Conservation (phyloP, 208 protist genomes). For the Herpetomonas tarakana region DNA sequence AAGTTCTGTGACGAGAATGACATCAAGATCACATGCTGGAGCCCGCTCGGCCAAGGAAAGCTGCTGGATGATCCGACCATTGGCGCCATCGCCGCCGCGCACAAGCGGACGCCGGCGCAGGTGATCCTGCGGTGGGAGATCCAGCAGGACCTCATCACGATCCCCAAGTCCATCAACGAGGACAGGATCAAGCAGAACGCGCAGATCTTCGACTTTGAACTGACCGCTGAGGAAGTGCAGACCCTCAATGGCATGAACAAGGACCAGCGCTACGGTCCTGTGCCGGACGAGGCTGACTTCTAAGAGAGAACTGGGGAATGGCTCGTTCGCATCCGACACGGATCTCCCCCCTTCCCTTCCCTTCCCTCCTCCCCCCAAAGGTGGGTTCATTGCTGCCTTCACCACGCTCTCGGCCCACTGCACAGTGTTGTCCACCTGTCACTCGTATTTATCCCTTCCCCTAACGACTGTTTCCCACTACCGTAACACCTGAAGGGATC, state of each 20-base stretch:
- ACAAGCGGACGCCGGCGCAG: conserved; percentile 43
- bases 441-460: too few relatives aligned
- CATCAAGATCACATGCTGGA: conserved; percentile 81
- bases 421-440: too few relatives aligned
- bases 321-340: not conserved
- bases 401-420: too few relatives aligned
- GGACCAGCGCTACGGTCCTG: conserved; percentile 34
- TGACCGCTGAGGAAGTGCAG: conserved; percentile 49
- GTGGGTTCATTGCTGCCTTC: too few relatives aligned
- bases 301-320: conserved; percentile 4
- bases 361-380: not conserved
- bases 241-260: conserved; percentile 46
- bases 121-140: conserved; percentile 70
- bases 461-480: too few relatives aligned
- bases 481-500: too few relatives aligned
- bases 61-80: conserved; percentile 22
- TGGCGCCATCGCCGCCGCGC: conserved; percentile 21
- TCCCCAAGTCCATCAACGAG: conserved; percentile 85
- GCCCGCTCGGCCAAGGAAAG: conserved; percentile 61
- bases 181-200: conserved; percentile 85
- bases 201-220: conserved; percentile 59
- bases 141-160: conserved; percentile 57
- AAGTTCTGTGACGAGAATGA: conserved; percentile 54
- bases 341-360: not conserved
- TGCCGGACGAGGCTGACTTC: conserved; percentile 44